Evolutionary conservation across 441 rosid genomes (phyloP), one percentile per base, ranked within the genome.

Genomic region (Populus hybrid): DNA sequence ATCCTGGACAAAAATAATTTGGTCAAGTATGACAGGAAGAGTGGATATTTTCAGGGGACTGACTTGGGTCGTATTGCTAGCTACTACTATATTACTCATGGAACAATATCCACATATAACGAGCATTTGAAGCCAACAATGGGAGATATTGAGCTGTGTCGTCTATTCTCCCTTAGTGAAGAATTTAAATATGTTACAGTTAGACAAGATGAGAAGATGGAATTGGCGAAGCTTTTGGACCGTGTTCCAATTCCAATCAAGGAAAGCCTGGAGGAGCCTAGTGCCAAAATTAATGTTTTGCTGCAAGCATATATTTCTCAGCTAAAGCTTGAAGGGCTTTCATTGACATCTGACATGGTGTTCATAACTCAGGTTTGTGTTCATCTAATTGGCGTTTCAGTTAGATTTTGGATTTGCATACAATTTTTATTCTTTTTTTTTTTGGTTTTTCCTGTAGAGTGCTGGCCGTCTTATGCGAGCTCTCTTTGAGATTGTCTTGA

Each of bases 131-230:
- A 93, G 91, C 98, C 95, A 68, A 94, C 94, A 63, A 96, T 94
- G 96, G 98, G 98, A 32, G 95, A 94, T 70, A 93, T 96, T 75
- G 98, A 96, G 83, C 92, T 96, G 12, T 96, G 92, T 75, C 91
- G 90, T 66, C 83, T 96, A 72, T 93, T 96, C 75, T 91, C 93
- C 6, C 89, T 92, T 20, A 96, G 97, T 80, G 98, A 96, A 83
- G 98, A 94, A 81, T 96, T 96, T 82, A 96, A 90, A 77, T 92
- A 93, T 83, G 98, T 94, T 38, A 90, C 96, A 7, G 99, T 96
- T 81, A 88, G 99, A 77, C 97, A 93, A 85, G 95, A 94, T 86
- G 98, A 96, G 94, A 94, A 96, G 91, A 91, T 93, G 97, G 99
- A 96, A 79, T 93, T 94, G 75, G 93, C 97, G 2, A 93, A 93